Percentiles rank a stretch among this genome's conserved stretches.
phyloP scores from a whole-genome alignment of 805 yeast species.

The Lachancea lanzarotensis region DNA sequence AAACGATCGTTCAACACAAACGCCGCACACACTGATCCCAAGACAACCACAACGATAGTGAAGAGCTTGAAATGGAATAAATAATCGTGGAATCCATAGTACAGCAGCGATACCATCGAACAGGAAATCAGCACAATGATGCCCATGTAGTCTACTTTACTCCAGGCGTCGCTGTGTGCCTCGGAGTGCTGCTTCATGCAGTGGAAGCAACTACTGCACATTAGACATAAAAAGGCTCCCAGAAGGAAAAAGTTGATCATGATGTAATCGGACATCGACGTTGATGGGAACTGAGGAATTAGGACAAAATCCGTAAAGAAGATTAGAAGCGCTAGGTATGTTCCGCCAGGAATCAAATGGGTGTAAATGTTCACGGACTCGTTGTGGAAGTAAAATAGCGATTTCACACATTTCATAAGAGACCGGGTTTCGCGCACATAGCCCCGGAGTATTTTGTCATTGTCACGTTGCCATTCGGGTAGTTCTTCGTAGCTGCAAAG shows the following conservation, averaged over 20 bases:
- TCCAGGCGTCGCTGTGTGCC: constrained; percentile 47
- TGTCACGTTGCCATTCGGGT: constrained; percentile 70
- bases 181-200: constrained; percentile 61
- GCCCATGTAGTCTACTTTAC: constrained; percentile 70
- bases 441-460: constrained; percentile 57
- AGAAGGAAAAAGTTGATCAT: constrained; percentile 48
- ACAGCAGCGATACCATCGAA: constrained; percentile 48
- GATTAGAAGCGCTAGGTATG: constrained; percentile 24
- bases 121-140: constrained; percentile 62
- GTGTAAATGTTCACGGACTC: constrained; percentile 68
- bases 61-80: constrained; percentile 24
- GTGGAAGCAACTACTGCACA: constrained; percentile 62
- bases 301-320: constrained; percentile 26
- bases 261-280: constrained; percentile 40
- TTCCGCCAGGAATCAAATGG: constrained; percentile 45
- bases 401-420: constrained; percentile 38
- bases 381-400: constrained; percentile 55
- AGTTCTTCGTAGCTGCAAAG: constrained; percentile 44
- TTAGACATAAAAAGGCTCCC: constrained; percentile 55
- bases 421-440: constrained; percentile 55
- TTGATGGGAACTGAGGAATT: constrained; percentile 31
- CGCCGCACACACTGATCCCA: constrained; percentile 57
- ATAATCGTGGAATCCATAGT: constrained; percentile 40
- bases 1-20: constrained; percentile 64
- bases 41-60: constrained; percentile 38